Conservation (phyloP, 2,329 filamentous ascomycete genomes). For the Apiospora saccharicola region DNA sequence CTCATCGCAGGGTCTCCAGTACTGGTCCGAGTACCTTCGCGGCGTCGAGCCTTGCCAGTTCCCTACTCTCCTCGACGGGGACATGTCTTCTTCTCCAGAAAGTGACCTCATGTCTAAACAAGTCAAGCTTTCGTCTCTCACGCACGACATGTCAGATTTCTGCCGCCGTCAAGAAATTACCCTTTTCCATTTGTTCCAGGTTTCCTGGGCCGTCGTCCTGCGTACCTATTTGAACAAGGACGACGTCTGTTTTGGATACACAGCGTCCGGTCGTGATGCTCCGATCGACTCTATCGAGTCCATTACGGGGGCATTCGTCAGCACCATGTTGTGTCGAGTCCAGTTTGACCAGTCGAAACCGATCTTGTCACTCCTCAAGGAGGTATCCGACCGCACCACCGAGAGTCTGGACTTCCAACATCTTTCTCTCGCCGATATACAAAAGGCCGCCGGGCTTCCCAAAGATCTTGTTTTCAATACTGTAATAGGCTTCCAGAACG, state of each 20-base stretch:
- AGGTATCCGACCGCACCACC: constrained; percentile 10
- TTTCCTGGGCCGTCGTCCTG: constrained; percentile 25
- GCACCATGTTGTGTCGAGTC: constrained; percentile 61
- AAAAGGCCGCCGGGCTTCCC: constrained; percentile 14
- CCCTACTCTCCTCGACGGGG: constrained; percentile 22
- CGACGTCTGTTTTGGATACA: constrained; percentile 43
- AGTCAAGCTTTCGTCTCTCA: constrained; percentile 20
- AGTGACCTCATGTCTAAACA: constrained; percentile 32
- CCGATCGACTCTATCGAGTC: constrained; percentile 55
- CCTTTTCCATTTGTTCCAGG: constrained; percentile 26
- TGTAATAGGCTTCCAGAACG: constrained; percentile 26
- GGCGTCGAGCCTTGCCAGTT: constrained; percentile 41
- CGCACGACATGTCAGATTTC: constrained; percentile 39
- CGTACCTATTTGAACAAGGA: constrained; percentile 24
- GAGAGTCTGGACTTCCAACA: constrained; percentile 25
- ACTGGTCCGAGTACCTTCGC: constrained; percentile 39
- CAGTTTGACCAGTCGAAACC: constrained; percentile 12
- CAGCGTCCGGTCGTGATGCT: constrained; percentile 60
- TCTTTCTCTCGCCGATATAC: constrained; percentile 24
- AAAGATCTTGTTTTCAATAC: constrained; percentile 26
- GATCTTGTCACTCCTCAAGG: background rate
- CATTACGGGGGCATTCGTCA: constrained; percentile 60
- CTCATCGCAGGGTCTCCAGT: constrained; percentile 31
- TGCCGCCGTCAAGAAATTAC: constrained; percentile 53
- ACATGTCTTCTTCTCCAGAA: background rate